phyloP scores from a whole-genome alignment of 2,329 filamentous ascomycete genomes.

The Colletotrichum lindemuthianum region DNA sequence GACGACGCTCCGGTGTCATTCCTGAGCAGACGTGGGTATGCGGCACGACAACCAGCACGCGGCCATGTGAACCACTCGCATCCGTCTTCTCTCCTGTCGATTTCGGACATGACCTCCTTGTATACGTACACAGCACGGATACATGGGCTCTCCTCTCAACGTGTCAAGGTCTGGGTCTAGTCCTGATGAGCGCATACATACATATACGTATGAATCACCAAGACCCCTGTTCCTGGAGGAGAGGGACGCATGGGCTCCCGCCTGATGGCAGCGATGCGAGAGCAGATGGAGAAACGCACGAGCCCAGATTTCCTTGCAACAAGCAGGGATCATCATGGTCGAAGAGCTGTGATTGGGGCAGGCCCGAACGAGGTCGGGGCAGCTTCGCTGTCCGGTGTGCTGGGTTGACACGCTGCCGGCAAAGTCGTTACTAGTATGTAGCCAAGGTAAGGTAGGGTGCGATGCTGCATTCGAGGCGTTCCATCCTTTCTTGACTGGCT shows the following conservation, averaged over 20 bases:
- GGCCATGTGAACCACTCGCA: too few relatives aligned
- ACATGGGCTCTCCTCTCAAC: too few relatives aligned
- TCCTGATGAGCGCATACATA: not conserved
- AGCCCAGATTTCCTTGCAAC: not conserved
- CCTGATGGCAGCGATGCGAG: not conserved
- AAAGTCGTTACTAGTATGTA: not conserved
- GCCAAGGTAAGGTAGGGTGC: too few relatives aligned
- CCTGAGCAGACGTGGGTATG: too few relatives aligned
- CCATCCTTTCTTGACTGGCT: too few relatives aligned
- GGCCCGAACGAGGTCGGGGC: not conserved
- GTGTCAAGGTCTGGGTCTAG: too few relatives aligned
- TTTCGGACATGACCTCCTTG: too few relatives aligned
- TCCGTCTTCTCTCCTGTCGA: too few relatives aligned
- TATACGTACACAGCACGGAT: too few relatives aligned
- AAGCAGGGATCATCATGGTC: not conserved
- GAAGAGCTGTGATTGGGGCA: slow-evolving; percentile 10
- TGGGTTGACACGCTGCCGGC: not conserved
- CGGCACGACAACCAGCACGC: too few relatives aligned
- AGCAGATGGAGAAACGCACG: slow-evolving; percentile 7
- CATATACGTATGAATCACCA: not conserved
- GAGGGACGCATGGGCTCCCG: slow-evolving; percentile 16
- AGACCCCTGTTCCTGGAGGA: not conserved
- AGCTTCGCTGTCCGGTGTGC: not conserved
- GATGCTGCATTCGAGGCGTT: too few relatives aligned
- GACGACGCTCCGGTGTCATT: too few relatives aligned